phyloP scores from a whole-genome alignment of 2,329 filamentous ascomycete genomes.

The Trichoderma simmonsii region DNA sequence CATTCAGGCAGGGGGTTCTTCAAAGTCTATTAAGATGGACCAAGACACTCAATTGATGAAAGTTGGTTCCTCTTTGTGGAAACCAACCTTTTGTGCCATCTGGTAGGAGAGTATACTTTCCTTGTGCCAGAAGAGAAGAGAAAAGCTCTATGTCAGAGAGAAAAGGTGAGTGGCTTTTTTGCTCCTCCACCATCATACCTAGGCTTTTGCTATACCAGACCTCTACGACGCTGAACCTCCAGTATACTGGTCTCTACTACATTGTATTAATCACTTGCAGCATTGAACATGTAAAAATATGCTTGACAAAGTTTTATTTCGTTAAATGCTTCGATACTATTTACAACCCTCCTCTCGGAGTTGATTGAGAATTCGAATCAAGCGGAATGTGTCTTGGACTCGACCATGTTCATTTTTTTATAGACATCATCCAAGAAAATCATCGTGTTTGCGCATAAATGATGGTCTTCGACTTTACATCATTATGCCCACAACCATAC shows the following conservation, averaged over 20 bases:
- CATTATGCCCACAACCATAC: neutral
- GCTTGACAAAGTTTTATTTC: neutral
- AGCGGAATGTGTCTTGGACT: neutral
- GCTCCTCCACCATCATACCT: too few species aligned
- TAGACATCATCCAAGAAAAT: neutral
- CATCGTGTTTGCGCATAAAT: neutral
- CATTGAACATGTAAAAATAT: neutral
- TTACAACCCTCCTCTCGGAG: neutral
- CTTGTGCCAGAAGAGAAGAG: too few species aligned
- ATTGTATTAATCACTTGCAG: neutral
- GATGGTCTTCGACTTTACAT: neutral
- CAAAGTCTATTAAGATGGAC: too few species aligned
- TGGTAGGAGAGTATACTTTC: too few species aligned
- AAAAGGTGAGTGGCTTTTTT: too few species aligned
- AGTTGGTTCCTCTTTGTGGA: neutral
- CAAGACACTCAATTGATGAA: too few species aligned
- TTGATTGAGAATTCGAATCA: neutral
- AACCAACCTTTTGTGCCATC: neutral
- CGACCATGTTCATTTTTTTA: neutral
- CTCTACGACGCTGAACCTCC: too few species aligned
- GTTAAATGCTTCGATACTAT: neutral
- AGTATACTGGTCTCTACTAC: neutral
- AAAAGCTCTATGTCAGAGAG: too few species aligned
- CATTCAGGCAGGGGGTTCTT: too few species aligned
- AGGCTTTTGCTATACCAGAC: too few species aligned